Conservation (phyloP, 1,139 yeast species). For the Suhomyces choctaworum region DNA sequence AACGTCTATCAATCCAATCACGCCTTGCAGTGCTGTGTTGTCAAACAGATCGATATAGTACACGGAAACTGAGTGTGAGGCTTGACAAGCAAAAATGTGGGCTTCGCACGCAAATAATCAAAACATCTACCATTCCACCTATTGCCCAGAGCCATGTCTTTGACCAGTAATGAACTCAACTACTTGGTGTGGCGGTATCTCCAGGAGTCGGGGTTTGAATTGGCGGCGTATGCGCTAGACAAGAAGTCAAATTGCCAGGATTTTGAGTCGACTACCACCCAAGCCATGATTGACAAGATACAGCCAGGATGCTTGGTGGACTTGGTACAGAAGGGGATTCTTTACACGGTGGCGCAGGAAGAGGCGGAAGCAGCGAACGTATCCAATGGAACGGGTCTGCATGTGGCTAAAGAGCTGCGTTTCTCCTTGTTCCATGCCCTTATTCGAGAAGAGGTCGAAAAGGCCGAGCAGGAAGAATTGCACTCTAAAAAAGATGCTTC, state of each 20-base stretch:
- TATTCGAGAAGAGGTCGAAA: constrained; percentile 22
- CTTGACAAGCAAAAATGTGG: too few species aligned
- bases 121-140: not conserved
- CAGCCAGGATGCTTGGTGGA: constrained; percentile 75
- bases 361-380: constrained; percentile 18
- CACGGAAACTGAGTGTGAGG: too few species aligned
- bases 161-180: constrained; percentile 82
- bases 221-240: constrained; percentile 80
- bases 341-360: constrained; percentile 50
- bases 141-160: constrained; percentile 60
- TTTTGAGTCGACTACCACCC: constrained; percentile 51
- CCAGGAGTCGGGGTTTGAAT: constrained; percentile 82
- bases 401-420: constrained; percentile 10
- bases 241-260: constrained; percentile 67
- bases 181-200: constrained; percentile 91
- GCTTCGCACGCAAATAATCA: not conserved
- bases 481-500: not conserved
- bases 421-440: constrained; percentile 36
- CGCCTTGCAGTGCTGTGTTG: too few species aligned
- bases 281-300: constrained; percentile 48
- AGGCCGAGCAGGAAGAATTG: constrained; percentile 1
- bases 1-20: too few species aligned
- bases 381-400: not conserved
- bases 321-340: constrained; percentile 81
- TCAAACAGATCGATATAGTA: too few species aligned